Percentiles rank a stretch among this genome's conserved stretches.
These are phyloP conservation scores for Cicer chorassanicum DNA, from an alignment of 306 rosid species.

Conservation along the genomic window DNA sequence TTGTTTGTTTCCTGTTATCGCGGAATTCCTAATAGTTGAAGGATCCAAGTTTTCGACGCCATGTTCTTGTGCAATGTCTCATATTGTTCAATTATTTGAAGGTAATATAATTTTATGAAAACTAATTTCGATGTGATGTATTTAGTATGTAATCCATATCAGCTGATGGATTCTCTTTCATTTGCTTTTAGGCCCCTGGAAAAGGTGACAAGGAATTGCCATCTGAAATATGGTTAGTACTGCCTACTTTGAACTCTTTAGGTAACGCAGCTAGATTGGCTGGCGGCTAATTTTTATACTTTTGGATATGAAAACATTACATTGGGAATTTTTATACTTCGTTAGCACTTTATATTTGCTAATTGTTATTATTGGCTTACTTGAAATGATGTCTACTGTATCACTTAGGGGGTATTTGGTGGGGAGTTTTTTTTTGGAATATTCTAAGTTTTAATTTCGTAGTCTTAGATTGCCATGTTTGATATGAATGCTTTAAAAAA, in stretches of 20 bases:
- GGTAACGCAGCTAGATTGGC: conserved; percentile 15
- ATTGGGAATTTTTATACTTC: background rate
- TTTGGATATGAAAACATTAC: conserved; percentile 10
- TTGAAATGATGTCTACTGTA: conserved; percentile 12
- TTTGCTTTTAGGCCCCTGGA: conserved; percentile 81
- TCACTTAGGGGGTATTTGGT: conserved; percentile 1
- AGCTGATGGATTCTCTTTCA: conserved; percentile 44
- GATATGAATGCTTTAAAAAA: background rate
- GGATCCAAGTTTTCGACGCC: conserved; percentile 96
- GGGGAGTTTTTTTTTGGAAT: background rate
- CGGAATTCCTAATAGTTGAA: conserved; percentile 61
- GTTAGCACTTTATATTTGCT: conserved; percentile 5
- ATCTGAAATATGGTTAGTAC: conserved; percentile 89
- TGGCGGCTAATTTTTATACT: background rate
- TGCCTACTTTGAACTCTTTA: conserved; percentile 31
- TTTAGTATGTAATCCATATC: conserved; percentile 1
- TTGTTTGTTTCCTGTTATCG: conserved; percentile 23
- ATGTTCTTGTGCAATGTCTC: conserved; percentile 93
- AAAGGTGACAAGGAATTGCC: conserved; percentile 85
- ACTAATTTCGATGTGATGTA: background rate
- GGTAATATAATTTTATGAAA: conserved; percentile 54
- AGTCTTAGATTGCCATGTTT: background rate
- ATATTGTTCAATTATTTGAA: conserved; percentile 89
- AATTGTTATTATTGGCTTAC: conserved; percentile 13
- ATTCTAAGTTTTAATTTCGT: background rate